Evolutionary conservation across 2,329 filamentous ascomycete species (phyloP).

Genomic region (Verticillium longisporum): DNA sequence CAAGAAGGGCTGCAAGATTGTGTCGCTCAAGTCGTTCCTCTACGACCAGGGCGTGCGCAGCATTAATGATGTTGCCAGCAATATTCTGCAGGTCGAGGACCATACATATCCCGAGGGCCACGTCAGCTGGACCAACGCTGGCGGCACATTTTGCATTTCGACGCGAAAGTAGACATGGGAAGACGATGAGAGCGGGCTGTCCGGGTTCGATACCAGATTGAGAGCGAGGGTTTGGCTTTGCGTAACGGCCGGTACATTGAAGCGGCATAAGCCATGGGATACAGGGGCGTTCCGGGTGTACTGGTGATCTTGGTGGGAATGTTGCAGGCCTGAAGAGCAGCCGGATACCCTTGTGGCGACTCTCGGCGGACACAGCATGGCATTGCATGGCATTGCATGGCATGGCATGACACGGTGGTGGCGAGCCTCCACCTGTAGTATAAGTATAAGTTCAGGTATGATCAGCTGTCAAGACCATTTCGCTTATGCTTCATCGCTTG

Average conservation of each 20-base stretch:
- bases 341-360: constrained; percentile 5
- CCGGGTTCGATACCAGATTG: not conserved
- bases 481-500: not conserved
- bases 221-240: not conserved
- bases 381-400: not conserved
- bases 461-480: not conserved
- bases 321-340: constrained; percentile 9
- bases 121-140: constrained; percentile 87
- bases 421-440: not conserved
- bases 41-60: constrained; percentile 74
- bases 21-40: constrained; percentile 89
- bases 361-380: not conserved
- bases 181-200: constrained; percentile 4
- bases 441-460: not conserved
- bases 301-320: constrained; percentile 9
- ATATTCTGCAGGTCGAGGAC: constrained; percentile 70
- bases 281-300: not conserved
- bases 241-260: not conserved
- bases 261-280: constrained; percentile 3
- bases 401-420: not conserved
- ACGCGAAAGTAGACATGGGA: constrained; percentile 53
- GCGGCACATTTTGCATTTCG: constrained; percentile 83
- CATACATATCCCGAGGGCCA: constrained; percentile 57
- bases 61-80: constrained; percentile 70
- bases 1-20: constrained; percentile 82